These are phyloP conservation scores for Paradendryphiella salina DNA, from an alignment of 2,329 filamentous ascomycete genomes.

Conservation along the genomic window DNA sequence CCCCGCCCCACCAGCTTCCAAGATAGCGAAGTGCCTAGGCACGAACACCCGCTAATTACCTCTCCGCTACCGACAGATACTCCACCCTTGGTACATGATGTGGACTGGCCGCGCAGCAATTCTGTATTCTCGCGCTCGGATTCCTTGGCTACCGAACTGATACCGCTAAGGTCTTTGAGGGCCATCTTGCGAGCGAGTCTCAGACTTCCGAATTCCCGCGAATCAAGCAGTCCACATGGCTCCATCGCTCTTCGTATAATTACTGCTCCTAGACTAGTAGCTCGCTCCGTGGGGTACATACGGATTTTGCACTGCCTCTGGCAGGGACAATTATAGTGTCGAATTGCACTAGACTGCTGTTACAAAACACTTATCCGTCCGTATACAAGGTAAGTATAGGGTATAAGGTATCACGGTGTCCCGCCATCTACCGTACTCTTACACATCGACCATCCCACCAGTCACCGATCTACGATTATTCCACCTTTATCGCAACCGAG, in stretches of 20 bases:
- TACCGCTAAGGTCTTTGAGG: background rate
- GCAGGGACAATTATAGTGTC: background rate
- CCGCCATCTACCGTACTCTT: background rate
- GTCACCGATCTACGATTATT: background rate
- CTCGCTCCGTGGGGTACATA: background rate
- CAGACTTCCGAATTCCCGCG: background rate
- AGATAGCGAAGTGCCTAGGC: too few relatives aligned
- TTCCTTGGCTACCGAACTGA: constrained; percentile 6
- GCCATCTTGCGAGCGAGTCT: constrained; percentile 1
- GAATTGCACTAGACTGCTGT: background rate
- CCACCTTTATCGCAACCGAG: background rate
- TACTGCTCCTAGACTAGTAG: background rate
- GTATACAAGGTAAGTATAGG: background rate
- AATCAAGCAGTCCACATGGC: background rate
- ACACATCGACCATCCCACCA: background rate
- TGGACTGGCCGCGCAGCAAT: background rate
- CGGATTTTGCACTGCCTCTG: constrained; percentile 11
- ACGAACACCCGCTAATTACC: too few relatives aligned
- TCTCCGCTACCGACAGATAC: background rate
- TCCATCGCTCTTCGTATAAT: background rate
- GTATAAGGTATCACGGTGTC: constrained; percentile 22
- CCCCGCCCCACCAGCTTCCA: too few relatives aligned
- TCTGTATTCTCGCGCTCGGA: background rate
- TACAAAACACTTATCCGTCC: constrained; percentile 9
- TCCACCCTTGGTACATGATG: background rate